Base-by-base conservation (phyloP, 1,284 basidiomycete genomes). In the Schizophyllum amplum region DNA sequence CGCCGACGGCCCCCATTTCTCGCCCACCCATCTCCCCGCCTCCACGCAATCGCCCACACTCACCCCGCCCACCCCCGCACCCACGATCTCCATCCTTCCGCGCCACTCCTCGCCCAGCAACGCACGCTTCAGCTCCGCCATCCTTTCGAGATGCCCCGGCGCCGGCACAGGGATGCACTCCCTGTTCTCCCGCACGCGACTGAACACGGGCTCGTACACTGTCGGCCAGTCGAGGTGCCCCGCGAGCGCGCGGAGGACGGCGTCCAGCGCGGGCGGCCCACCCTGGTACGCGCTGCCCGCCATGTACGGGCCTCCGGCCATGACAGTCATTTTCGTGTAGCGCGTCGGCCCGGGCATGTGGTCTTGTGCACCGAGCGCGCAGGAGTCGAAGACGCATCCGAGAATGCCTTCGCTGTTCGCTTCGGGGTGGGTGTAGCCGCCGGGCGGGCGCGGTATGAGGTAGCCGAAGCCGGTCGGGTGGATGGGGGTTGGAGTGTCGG, bases 381-480 rank as follows among this genome's bases (percentile, higher is more conserved):
- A 86, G 0, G 87, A 90, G 70, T 95, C 92, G 69, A 95, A 95
- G 5, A 94, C 87, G 21, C 85, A 84, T 2, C 92, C 92, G 0
- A 94, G 77, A 27, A 93, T 78, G 5, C 87, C 82, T 58, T 81
- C 64, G 60, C 71, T 63, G 61, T 74, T 69, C 65, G 60, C 66
- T 9, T 42, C 13, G 50, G 57, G 63, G 64, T 59, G 63, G 56
- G 66, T 71, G 68, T 83, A 82, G 13, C 70, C 86, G 26, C 65
- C 72, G 57, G 53, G 62, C 0, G 88, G 83, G 5, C 94, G 87
- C 0, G 95, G 94, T 55, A 97, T 81, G 62, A 99, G 86, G 73
- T 96, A 98, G 1, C 96, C 96, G 69, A 98, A 98, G 0, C 95
- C 96, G 13, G 80, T 75, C 0, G 91, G 91, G 65, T 92, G 87